Percentiles rank a stretch among this genome's conserved stretches.
These are phyloP conservation scores for Didymellaceae sp. DNA, from an alignment of 2,329 filamentous ascomycete species.

Conservation along the genomic window DNA sequence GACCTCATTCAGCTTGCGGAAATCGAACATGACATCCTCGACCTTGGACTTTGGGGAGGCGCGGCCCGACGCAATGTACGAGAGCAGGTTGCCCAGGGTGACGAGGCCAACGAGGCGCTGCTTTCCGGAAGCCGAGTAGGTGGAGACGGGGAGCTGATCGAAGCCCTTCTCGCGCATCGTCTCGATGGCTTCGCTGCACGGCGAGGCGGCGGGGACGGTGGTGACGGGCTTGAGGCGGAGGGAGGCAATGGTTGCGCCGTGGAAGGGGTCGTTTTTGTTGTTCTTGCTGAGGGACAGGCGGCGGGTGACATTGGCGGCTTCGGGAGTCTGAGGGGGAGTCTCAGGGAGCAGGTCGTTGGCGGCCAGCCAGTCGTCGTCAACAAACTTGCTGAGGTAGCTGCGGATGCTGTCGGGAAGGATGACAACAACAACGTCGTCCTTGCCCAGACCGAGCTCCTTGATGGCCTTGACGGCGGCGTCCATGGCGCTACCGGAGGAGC, in stretches of 20 bases:
- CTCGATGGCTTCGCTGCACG: conserved; percentile 89
- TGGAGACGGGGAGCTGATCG: conserved; percentile 91
- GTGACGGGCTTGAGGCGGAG: conserved; percentile 94
- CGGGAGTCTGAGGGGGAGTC: conserved; percentile 53
- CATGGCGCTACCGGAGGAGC: conserved; percentile 91
- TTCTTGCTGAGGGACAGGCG: conserved; percentile 49
- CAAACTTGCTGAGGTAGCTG: conserved; percentile 97
- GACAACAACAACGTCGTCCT: conserved; percentile 88
- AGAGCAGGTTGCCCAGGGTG: conserved; percentile 92
- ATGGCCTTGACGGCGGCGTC: conserved; percentile 78
- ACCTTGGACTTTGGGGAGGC: conserved; percentile 77
- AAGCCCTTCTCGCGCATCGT: conserved; percentile 98
- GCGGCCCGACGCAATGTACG: conserved; percentile 84
- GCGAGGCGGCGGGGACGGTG: conserved; percentile 73
- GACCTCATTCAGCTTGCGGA: conserved; percentile 83
- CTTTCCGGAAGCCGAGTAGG: conserved; percentile 61
- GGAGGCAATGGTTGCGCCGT: conserved; percentile 77
- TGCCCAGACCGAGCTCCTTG: conserved; percentile 76
- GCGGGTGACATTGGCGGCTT: conserved; percentile 40
- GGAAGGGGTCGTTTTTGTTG: conserved; percentile 70
- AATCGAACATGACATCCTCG: conserved; percentile 95
- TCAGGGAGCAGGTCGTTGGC: conserved; percentile 88
- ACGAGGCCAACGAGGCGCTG: conserved; percentile 86
- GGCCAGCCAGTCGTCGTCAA: conserved; percentile 97
- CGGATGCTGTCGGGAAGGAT: conserved; percentile 94